phyloP scores from a whole-genome alignment of 495 filamentous ascomycete species.

The Talaromyces nanjingensis region DNA sequence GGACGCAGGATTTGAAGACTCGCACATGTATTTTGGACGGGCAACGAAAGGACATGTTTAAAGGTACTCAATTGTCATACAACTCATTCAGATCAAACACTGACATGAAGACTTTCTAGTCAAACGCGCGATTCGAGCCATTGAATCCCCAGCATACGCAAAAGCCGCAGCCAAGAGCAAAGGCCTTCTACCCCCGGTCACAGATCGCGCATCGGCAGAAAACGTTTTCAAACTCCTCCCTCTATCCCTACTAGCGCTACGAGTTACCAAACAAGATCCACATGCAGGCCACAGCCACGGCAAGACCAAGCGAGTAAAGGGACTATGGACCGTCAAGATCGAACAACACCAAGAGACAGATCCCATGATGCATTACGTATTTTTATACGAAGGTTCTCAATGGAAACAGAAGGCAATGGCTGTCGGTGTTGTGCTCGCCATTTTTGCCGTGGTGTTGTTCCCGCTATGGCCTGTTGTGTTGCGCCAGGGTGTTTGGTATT shows the following conservation, averaged over 20 bases:
- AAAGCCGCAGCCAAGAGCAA: conserved; percentile 80
- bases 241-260: conserved; percentile 87
- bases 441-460: conserved; percentile 89
- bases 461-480: conserved; percentile 92
- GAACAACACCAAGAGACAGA: conserved; percentile 92
- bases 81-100: too few relatives aligned
- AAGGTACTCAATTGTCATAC: conserved; percentile 45
- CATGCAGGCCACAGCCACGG: conserved; percentile 64
- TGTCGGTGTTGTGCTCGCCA: conserved; percentile 66
- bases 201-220: conserved; percentile 76
- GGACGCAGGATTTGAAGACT: conserved; percentile 76
- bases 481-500: conserved; percentile 93
- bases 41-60: conserved; percentile 97
- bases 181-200: conserved; percentile 79
- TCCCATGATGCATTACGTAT: conserved; percentile 92
- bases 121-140: conserved; percentile 91
- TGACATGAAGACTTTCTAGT: conserved; percentile 43
- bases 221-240: conserved; percentile 94
- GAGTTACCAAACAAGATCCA: conserved; percentile 78
- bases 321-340: conserved; percentile 92
- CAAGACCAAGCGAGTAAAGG: conserved; percentile 86
- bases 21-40: conserved; percentile 92
- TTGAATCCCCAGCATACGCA: conserved; percentile 80
- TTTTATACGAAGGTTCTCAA: conserved; percentile 92
- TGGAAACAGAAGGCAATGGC: conserved; percentile 91